phyloP scores from a whole-genome alignment of 768 basidiomycete genomes.

The Clathrus columnatus region DNA sequence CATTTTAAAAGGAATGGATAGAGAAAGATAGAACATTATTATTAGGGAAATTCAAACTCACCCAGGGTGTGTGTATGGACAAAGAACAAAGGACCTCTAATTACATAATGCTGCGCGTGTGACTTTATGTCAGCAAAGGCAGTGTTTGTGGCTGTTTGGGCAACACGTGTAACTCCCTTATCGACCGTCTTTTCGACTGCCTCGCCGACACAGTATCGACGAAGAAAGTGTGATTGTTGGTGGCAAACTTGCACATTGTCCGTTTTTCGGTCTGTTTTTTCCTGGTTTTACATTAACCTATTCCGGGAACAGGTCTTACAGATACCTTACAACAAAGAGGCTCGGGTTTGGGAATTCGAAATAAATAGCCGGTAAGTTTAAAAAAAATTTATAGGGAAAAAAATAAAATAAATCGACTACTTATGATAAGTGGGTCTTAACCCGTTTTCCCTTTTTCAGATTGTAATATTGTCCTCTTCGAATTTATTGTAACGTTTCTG shows the following conservation, averaged over 20 bases:
- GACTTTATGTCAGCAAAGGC: constrained; percentile 5
- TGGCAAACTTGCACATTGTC: not conserved
- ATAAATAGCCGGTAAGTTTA: constrained; percentile 10
- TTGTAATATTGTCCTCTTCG: not conserved
- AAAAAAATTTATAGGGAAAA: not conserved
- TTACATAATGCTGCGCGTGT: not conserved
- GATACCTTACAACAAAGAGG: too few species aligned
- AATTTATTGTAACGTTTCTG: not conserved
- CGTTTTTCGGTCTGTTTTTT: not conserved
- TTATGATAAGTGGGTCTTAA: too few species aligned
- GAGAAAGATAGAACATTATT: not conserved
- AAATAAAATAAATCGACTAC: constrained; percentile 7
- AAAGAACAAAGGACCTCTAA: not conserved
- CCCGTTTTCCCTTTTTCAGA: not conserved
- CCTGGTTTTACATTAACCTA: not conserved
- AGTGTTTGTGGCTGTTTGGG: constrained; percentile 7
- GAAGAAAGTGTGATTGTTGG: not conserved
- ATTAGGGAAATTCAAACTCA: not conserved
- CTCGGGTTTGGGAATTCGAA: not conserved
- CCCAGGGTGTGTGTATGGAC: not conserved
- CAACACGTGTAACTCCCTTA: constrained; percentile 13
- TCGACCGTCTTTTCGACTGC: not conserved
- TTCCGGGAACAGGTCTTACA: not conserved
- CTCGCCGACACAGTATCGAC: not conserved
- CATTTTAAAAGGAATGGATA: not conserved